A percentile compares a stretch with the other conserved stretches of the same genome.
Evolutionary conservation across 2,329 filamentous ascomycete genomes (phyloP).

Genomic region (Sclerotiophoma versabilis): DNA sequence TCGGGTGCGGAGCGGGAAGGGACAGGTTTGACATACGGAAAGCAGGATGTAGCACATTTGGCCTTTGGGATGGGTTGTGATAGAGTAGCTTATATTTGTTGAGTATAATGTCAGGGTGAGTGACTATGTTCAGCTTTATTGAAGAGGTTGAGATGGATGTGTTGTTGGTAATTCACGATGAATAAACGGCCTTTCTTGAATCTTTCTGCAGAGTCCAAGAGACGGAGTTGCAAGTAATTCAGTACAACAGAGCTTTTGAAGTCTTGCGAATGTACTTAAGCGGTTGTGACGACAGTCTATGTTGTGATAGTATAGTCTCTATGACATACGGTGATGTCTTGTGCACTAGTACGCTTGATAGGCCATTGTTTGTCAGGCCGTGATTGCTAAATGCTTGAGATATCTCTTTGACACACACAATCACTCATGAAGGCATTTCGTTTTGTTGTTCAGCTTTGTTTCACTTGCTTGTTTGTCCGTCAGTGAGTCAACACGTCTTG

Average conservation of each 20-base stretch:
- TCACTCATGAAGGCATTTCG: neutral
- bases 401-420: neutral
- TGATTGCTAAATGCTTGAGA: neutral
- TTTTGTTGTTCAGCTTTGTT: neutral
- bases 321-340: neutral
- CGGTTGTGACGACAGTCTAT: neutral
- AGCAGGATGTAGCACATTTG: slow-evolving; percentile 38
- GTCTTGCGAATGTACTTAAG: too few relatives aligned
- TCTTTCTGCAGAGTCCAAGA: too few relatives aligned
- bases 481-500: too few relatives aligned
- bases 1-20: slow-evolving; percentile 19
- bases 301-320: neutral
- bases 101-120: too few relatives aligned
- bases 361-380: neutral
- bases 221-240: too few relatives aligned
- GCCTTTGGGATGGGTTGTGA: neutral
- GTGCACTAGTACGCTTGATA: neutral
- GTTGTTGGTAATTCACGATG: too few relatives aligned
- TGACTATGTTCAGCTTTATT: too few relatives aligned
- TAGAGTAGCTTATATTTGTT: too few relatives aligned
- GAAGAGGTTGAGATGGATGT: too few relatives aligned
- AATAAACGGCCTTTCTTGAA: too few relatives aligned
- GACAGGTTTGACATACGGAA: slow-evolving; percentile 28
- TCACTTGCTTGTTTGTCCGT: neutral
- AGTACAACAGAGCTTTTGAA: too few relatives aligned